Evolutionary conservation across 208 protist species (phyloP).

Genomic region (Porcisia hertigi): DNA sequence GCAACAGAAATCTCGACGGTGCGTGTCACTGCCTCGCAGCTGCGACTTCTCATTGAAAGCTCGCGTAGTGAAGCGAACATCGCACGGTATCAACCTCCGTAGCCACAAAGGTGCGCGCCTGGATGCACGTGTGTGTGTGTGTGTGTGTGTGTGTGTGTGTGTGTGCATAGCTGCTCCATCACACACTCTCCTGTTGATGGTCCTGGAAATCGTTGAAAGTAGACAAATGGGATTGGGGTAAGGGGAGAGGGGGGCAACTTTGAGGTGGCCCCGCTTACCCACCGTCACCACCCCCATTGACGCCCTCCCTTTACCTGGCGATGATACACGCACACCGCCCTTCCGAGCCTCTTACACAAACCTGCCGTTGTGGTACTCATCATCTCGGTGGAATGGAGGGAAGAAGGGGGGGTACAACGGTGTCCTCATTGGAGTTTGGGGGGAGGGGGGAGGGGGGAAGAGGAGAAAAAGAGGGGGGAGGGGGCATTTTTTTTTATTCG

Average conservation of each 20-base stretch:
- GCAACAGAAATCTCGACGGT: conserved; percentile 19
- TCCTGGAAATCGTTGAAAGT: too few species aligned
- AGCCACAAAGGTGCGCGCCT: background rate
- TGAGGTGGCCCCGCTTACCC: too few species aligned
- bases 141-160: background rate
- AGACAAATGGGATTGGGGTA: background rate
- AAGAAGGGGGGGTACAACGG: background rate
- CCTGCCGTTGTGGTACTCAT: background rate
- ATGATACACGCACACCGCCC: background rate
- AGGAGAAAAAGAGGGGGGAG: too few species aligned
- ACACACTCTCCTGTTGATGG: too few species aligned
- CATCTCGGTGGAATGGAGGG: background rate
- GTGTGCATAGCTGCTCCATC: background rate
- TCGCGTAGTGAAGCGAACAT: conserved; percentile 20
- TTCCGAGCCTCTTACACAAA: background rate
- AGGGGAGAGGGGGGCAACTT: too few species aligned
- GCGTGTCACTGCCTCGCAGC: conserved; percentile 25
- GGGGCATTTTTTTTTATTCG: too few species aligned
- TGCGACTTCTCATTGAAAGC: conserved; percentile 24
- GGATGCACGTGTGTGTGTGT: background rate
- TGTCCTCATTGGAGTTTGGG: background rate
- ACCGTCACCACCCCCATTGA: too few species aligned
- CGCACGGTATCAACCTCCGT: conserved; percentile 15
- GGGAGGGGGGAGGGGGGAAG: background rate
- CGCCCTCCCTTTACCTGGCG: too few species aligned